Conservation (phyloP, 208 protist genomes). For the Leishmania major region DNA sequence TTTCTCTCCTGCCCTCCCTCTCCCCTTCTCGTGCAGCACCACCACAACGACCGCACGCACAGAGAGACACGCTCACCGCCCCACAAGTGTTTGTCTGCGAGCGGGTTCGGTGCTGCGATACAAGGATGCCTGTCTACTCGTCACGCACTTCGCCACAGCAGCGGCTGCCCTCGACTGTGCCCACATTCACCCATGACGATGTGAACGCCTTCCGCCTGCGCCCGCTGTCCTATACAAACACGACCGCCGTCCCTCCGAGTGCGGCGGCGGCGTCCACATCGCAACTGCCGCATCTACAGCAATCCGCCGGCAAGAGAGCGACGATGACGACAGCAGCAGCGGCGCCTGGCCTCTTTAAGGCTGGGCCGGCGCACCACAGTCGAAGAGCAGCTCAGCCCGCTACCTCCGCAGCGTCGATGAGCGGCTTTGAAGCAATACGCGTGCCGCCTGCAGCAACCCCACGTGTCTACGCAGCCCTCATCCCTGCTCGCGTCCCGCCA, state of each 20-base stretch:
- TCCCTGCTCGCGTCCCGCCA: not conserved
- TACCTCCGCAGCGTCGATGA: not conserved
- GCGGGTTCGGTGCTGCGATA: not conserved
- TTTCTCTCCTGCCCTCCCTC: not conserved
- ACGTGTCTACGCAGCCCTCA: slow-evolving; percentile 22
- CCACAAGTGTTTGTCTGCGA: not conserved
- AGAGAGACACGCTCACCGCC: not conserved
- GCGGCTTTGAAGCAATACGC: not conserved
- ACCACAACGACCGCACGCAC: not conserved
- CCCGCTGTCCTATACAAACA: slow-evolving; percentile 4
- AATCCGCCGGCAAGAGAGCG: not conserved
- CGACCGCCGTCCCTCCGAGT: not conserved
- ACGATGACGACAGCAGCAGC: not conserved
- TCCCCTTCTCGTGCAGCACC: not conserved
- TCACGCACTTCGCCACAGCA: not conserved
- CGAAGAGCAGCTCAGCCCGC: not conserved
- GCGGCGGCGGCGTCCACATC: not conserved
- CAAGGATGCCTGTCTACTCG: not conserved
- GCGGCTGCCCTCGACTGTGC: not conserved
- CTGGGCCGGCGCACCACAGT: not conserved
- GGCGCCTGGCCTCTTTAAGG: not conserved
- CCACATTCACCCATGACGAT: slow-evolving; percentile 6
- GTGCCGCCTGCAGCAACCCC: slow-evolving; percentile 8
- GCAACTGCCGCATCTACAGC: not conserved
- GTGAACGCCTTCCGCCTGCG: slow-evolving; percentile 16